These are phyloP conservation scores for Eucalyptus sideroxylon DNA, from an alignment of 345 rosid genomes.

Conservation along the genomic window DNA sequence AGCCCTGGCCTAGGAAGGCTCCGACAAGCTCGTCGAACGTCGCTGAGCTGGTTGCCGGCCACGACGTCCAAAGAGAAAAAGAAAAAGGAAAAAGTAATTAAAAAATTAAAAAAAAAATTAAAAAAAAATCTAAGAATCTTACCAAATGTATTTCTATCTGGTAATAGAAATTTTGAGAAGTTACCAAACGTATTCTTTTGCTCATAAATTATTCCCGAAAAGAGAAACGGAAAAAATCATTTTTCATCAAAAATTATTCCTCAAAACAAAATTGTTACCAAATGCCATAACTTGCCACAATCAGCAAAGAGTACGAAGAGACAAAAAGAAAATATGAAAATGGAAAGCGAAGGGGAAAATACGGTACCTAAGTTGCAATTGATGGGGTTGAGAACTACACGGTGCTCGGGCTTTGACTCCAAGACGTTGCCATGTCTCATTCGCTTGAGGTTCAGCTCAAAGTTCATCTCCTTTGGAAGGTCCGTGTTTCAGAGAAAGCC, in stretches of 20 bases:
- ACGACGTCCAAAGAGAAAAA: too few relatives aligned
- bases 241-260: too few relatives aligned
- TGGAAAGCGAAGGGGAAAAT: neutral
- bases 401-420: too few relatives aligned
- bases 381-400: neutral
- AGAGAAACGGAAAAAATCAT: accelerated
- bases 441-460: too few relatives aligned
- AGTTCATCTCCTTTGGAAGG: too few relatives aligned
- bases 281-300: too few relatives aligned
- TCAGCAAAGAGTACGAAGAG: neutral
- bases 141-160: too few relatives aligned
- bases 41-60: accelerated
- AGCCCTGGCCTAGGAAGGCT: accelerated
- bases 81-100: accelerated
- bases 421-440: too few relatives aligned
- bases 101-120: accelerated
- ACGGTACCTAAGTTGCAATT: neutral
- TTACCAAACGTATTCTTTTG: accelerated
- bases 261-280: accelerated
- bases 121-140: too few relatives aligned
- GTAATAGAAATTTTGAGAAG: accelerated
- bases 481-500: too few relatives aligned
- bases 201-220: accelerated
- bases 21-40: accelerated
- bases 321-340: too few relatives aligned